Percentiles rank a stretch among this genome's conserved stretches.
phyloP scores from a whole-genome alignment of 2,329 filamentous ascomycete genomes.

The Sporothrix schenckii region DNA sequence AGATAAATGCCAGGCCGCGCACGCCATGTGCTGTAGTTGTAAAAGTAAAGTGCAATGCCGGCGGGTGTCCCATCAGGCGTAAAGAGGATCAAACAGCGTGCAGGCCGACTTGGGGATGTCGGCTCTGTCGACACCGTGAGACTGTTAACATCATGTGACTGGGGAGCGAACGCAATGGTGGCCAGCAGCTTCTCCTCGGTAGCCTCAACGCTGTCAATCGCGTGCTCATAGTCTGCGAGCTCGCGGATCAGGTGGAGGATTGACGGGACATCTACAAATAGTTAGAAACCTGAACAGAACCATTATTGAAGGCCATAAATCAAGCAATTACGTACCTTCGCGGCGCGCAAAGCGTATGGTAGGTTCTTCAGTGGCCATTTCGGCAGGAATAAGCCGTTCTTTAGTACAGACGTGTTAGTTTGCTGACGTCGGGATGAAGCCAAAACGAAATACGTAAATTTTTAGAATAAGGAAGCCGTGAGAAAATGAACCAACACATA shows the following conservation, averaged over 20 bases:
- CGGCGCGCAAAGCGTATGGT: constrained; percentile 61
- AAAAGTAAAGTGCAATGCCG: constrained; percentile 89
- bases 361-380: constrained; percentile 43
- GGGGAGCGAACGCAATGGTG: constrained; percentile 76
- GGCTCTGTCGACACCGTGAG: constrained; percentile 52
- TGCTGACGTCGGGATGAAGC: neutral
- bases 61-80: constrained; percentile 54
- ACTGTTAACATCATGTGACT: constrained; percentile 47
- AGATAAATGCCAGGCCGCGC: constrained; percentile 87
- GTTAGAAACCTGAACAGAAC: neutral
- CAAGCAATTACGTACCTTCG: constrained; percentile 53
- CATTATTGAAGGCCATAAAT: neutral
- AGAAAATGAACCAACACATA: too few relatives aligned
- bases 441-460: too few relatives aligned
- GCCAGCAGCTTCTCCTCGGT: constrained; percentile 71
- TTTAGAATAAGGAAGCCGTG: too few relatives aligned
- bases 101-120: constrained; percentile 62
- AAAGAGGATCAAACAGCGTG: constrained; percentile 73
- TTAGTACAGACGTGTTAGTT: neutral
- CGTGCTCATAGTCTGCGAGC: constrained; percentile 85
- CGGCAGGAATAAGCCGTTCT: neutral
- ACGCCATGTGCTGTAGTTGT: constrained; percentile 94
- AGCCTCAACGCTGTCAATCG: constrained; percentile 72
- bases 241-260: constrained; percentile 83
- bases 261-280: constrained; percentile 68